Conservation (phyloP, 2,329 filamentous ascomycete species). For the Claviceps digitariae region DNA sequence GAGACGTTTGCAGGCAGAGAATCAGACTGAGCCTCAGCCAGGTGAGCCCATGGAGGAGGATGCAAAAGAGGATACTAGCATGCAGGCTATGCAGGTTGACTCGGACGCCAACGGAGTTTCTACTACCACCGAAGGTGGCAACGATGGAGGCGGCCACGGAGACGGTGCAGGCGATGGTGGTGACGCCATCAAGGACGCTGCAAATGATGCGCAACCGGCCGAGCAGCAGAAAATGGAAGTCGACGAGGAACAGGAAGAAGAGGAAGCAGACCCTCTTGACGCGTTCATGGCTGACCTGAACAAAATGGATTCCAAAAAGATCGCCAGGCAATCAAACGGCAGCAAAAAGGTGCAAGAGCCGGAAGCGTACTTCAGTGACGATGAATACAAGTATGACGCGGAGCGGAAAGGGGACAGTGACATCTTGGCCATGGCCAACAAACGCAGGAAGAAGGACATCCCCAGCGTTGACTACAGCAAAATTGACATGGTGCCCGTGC, state of each 20-base stretch:
- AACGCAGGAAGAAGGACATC: constrained; percentile 91
- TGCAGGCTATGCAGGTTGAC: constrained; percentile 12
- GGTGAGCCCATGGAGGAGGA: constrained; percentile 25
- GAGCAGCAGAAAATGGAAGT: constrained; percentile 45
- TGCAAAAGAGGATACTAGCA: constrained; percentile 9
- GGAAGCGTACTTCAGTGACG: constrained; percentile 78
- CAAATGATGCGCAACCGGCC: neutral
- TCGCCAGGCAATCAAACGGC: constrained; percentile 17
- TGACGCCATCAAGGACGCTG: constrained; percentile 2
- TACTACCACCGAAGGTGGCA: constrained; percentile 1
- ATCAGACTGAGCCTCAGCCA: constrained; percentile 31
- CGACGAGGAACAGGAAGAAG: constrained; percentile 51
- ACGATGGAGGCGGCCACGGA: neutral
- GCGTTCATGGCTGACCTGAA: constrained; percentile 80
- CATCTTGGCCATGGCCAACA: constrained; percentile 41
- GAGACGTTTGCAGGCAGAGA: constrained; percentile 48
- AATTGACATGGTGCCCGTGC: constrained; percentile 69
- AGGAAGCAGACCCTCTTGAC: constrained; percentile 80
- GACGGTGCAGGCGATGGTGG: constrained; percentile 6
- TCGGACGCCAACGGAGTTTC: constrained; percentile 11
- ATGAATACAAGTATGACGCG: constrained; percentile 50
- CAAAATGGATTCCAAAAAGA: constrained; percentile 35
- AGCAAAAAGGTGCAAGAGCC: constrained; percentile 51
- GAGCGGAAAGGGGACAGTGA: constrained; percentile 34
- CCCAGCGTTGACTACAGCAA: constrained; percentile 77